Percentiles rank a stretch among this genome's conserved stretches.
Evolutionary conservation across 1,139 yeast genomes (phyloP).

Genomic region (Lizanozyma gosingica): DNA sequence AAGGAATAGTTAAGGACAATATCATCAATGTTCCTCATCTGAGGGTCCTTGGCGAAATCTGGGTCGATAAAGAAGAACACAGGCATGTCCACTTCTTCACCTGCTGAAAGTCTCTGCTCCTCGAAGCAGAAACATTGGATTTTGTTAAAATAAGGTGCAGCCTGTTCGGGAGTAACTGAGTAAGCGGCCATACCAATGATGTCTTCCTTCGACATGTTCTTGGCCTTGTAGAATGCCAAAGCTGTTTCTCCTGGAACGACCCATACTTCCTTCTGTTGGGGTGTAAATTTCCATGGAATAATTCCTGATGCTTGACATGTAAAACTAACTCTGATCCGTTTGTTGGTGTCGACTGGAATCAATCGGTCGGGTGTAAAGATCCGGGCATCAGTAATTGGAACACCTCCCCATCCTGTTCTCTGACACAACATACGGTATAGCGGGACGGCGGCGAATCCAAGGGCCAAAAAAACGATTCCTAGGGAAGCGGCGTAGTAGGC

Average conservation of each 20-base stretch:
- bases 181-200: constrained; percentile 98
- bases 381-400: constrained; percentile 77
- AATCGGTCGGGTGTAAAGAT: constrained; percentile 82
- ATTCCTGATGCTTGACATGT: constrained; percentile 89
- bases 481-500: constrained; percentile 68
- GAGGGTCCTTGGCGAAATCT: constrained; percentile 91
- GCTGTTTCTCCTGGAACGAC: constrained; percentile 98
- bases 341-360: constrained; percentile 80
- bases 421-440: constrained; percentile 87
- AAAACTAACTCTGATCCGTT: constrained; percentile 72
- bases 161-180: constrained; percentile 92
- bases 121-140: constrained; percentile 98
- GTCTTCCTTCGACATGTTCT: constrained; percentile 76
- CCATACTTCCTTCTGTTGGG: constrained; percentile 88
- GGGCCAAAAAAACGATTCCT: constrained; percentile 64
- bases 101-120: constrained; percentile 87
- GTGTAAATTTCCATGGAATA: constrained; percentile 92
- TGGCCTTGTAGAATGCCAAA: constrained; percentile 88
- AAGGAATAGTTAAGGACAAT: constrained; percentile 88
- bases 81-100: constrained; percentile 99
- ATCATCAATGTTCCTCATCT: constrained; percentile 85
- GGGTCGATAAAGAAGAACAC: constrained; percentile 98
- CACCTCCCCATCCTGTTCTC: constrained; percentile 94
- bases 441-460: constrained; percentile 90
- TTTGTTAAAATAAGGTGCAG: constrained; percentile 92